These are phyloP conservation scores for Boletellus emodensis DNA, from an alignment of 768 basidiomycete species.

Conservation along the genomic window DNA sequence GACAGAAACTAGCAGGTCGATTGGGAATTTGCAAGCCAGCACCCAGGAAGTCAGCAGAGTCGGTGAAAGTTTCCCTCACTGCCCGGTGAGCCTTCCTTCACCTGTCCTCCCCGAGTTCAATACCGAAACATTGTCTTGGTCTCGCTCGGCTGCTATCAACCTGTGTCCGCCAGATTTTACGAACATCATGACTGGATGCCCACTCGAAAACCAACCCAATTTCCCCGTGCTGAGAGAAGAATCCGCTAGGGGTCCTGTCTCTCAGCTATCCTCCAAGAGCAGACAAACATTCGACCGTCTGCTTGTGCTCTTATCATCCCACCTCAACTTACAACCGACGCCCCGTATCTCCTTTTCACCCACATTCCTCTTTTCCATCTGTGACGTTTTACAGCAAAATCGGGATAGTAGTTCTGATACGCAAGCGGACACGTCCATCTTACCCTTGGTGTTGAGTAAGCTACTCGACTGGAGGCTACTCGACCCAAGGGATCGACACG, in stretches of 20 bases:
- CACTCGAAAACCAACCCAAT: constrained; percentile 1
- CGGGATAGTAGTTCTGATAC: neutral
- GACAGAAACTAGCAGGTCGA: no score
- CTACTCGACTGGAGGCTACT: constrained; percentile 26
- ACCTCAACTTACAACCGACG: constrained; percentile 3
- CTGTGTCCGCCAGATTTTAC: constrained; percentile 12
- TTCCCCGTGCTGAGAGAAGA: constrained; percentile 1
- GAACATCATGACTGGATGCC: constrained; percentile 20
- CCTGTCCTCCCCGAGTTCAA: neutral
- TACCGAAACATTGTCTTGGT: constrained; percentile 9
- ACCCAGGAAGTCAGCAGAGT: constrained; percentile 3
- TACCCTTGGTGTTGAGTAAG: constrained; percentile 22
- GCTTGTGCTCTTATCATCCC: constrained; percentile 11
- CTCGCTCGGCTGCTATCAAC: constrained; percentile 2
- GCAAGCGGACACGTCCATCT: constrained; percentile 1
- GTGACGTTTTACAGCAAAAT: constrained; percentile 10
- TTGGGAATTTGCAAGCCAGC: neutral
- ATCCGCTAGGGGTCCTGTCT: neutral
- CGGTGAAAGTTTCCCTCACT: constrained; percentile 5
- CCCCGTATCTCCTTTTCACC: constrained; percentile 9
- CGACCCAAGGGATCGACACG: constrained; percentile 12
- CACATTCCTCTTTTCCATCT: constrained; percentile 23
- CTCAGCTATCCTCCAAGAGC: constrained; percentile 9
- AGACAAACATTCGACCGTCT: constrained; percentile 12
- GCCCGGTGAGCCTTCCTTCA: constrained; percentile 11